Percentiles rank a stretch among this genome's conserved stretches.
Conservation (phyloP, 2,329 filamentous ascomycete species). For the Coniochaeta sp. region DNA sequence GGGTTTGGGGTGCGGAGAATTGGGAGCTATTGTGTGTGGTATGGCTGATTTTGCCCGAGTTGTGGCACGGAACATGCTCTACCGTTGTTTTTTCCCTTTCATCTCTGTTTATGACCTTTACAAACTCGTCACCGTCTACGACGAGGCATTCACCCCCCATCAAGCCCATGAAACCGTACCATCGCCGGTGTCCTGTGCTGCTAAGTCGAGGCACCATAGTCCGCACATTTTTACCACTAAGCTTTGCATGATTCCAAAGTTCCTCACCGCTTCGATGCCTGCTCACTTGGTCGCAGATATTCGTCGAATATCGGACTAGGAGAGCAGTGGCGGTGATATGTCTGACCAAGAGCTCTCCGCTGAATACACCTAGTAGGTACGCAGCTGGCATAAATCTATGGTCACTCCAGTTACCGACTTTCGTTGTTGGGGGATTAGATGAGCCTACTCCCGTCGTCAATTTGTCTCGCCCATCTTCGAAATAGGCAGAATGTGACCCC, state of each 20-base stretch:
- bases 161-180: background rate
- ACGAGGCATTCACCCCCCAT: no score
- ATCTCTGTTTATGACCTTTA: background rate
- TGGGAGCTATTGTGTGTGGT: background rate
- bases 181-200: no score
- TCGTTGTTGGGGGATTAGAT: slow-evolving; percentile 3
- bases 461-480: slow-evolving; percentile 9
- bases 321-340: background rate
- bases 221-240: no score
- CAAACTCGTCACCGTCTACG: background rate
- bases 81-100: slow-evolving; percentile 4
- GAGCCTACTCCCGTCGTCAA: slow-evolving; percentile 14
- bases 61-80: slow-evolving; percentile 10
- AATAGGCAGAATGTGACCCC: slow-evolving; percentile 14
- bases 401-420: background rate
- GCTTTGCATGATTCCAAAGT: background rate
- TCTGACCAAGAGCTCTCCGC: background rate
- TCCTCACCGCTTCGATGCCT: background rate
- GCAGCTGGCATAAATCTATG: background rate
- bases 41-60: background rate
- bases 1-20: background rate
- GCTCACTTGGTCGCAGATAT: background rate
- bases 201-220: no score
- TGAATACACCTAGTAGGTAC: background rate
- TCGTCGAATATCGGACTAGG: background rate